Percentiles rank a stretch among this genome's conserved stretches.
Evolutionary conservation across 257 asterid species (phyloP).

Genomic region (Nicotiana obtusifolia): DNA sequence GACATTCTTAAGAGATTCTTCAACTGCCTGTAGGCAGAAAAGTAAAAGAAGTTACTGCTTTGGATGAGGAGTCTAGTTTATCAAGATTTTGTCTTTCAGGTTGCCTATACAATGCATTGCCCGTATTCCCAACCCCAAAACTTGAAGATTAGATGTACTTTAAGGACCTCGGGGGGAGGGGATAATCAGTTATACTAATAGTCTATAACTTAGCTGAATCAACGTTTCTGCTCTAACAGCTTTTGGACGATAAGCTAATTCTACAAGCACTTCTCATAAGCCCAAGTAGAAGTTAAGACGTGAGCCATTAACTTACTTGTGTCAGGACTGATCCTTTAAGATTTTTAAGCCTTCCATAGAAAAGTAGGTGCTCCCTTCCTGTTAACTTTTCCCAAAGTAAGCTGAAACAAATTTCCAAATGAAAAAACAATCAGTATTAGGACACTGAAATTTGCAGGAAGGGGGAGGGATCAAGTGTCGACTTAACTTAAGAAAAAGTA

Average conservation of each 20-base stretch:
- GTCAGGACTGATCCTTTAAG: slow-evolving; percentile 69
- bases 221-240: not conserved
- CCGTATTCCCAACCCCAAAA: not conserved
- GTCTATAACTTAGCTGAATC: not conserved
- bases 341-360: slow-evolving; percentile 96
- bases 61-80: not conserved
- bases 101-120: not conserved
- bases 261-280: not conserved
- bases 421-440: slow-evolving; percentile 5
- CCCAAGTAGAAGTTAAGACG: not conserved
- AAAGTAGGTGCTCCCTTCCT: slow-evolving; percentile 86
- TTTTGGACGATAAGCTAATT: not conserved
- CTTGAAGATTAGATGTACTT: too few relatives aligned
- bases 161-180: not conserved
- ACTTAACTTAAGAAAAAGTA: not conserved
- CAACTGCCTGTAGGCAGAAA: slow-evolving; percentile 65
- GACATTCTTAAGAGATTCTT: slow-evolving; percentile 85
- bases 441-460: not conserved
- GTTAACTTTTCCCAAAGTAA: slow-evolving; percentile 86
- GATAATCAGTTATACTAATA: not conserved
- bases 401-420: slow-evolving; percentile 28
- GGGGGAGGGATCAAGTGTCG: not conserved
- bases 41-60: not conserved
- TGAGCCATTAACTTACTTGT: slow-evolving; percentile 41
- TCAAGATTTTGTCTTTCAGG: not conserved